phyloP scores from a whole-genome alignment of 306 rosid genomes.

The Medicago lupulina region DNA sequence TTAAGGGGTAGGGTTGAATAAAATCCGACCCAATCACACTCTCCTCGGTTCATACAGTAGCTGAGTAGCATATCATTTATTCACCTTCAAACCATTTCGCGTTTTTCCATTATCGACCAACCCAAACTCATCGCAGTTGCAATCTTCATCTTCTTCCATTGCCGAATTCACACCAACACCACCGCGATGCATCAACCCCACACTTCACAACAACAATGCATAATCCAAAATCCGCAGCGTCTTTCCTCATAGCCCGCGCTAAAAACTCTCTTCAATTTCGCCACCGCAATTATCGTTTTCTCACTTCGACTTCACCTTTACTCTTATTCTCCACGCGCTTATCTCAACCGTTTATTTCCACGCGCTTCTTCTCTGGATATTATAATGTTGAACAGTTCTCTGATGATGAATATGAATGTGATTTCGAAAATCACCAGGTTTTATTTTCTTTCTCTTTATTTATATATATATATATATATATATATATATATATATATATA shows the following conservation, averaged over 20 bases:
- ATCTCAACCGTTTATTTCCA: slow-evolving; percentile 31
- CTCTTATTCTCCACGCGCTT: background rate
- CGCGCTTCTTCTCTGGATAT: slow-evolving; percentile 59
- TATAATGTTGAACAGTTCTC: slow-evolving; percentile 81
- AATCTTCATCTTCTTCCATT: background rate
- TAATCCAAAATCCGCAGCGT: slow-evolving; percentile 36
- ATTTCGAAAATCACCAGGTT: slow-evolving; percentile 70
- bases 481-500: too few relatives aligned
- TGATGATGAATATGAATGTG: slow-evolving; percentile 89
- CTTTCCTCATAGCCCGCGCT: slow-evolving; percentile 38
- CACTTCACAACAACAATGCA: slow-evolving; percentile 33
- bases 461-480: too few relatives aligned
- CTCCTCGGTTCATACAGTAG: background rate
- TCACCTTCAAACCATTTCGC: background rate
- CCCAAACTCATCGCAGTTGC: background rate
- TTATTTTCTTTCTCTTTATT: background rate
- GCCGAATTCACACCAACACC: background rate
- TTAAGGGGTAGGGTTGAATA: background rate
- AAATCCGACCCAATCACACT: background rate
- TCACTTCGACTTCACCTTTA: slow-evolving; percentile 22
- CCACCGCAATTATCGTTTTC: slow-evolving; percentile 34
- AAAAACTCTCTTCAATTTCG: slow-evolving; percentile 18
- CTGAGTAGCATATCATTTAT: background rate
- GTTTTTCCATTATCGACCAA: background rate
- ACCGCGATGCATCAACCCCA: slow-evolving; percentile 33